These are phyloP conservation scores for Chlorella sp. DNA, from an alignment of 139 green algal genomes.

Conservation along the genomic window DNA sequence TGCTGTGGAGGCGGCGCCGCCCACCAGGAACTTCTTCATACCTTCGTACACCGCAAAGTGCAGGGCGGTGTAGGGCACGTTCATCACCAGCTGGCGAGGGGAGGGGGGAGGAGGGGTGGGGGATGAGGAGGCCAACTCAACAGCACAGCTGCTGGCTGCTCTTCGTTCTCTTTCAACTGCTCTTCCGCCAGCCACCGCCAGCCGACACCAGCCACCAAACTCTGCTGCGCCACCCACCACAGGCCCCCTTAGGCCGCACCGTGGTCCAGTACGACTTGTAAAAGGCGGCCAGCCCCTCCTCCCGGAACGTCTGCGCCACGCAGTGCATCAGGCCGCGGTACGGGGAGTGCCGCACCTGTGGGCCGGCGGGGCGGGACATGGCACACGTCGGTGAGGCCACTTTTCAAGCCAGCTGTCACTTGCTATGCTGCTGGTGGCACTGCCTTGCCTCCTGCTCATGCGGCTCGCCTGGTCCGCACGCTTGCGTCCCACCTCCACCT, in stretches of 20 bases:
- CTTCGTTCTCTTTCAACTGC: background rate
- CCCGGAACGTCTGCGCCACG: slow-evolving; percentile 52
- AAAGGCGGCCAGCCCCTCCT: slow-evolving; percentile 85
- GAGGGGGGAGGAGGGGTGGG: background rate
- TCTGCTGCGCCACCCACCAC: too few species aligned
- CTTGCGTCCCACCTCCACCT: too few species aligned
- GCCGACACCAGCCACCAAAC: background rate
- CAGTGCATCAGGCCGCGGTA: slow-evolving; percentile 76
- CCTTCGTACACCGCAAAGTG: slow-evolving; percentile 95
- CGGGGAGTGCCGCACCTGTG: slow-evolving; percentile 45
- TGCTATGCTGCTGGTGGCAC: too few species aligned
- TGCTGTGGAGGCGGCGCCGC: slow-evolving; percentile 6
- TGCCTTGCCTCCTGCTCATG: too few species aligned
- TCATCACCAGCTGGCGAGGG: slow-evolving; percentile 90
- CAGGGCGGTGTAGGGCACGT: slow-evolving; percentile 94
- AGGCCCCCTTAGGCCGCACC: slow-evolving; percentile 31
- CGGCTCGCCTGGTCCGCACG: too few species aligned
- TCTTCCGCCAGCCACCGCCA: background rate
- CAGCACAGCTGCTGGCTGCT: background rate
- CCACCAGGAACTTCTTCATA: slow-evolving; percentile 77
- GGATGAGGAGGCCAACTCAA: background rate
- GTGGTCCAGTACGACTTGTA: slow-evolving; percentile 91
- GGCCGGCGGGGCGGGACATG: background rate
- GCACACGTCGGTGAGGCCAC: too few species aligned
- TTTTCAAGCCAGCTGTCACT: too few species aligned